These are phyloP conservation scores for Vigna angularis DNA, from an alignment of 306 rosid genomes.

Conservation along the genomic window DNA sequence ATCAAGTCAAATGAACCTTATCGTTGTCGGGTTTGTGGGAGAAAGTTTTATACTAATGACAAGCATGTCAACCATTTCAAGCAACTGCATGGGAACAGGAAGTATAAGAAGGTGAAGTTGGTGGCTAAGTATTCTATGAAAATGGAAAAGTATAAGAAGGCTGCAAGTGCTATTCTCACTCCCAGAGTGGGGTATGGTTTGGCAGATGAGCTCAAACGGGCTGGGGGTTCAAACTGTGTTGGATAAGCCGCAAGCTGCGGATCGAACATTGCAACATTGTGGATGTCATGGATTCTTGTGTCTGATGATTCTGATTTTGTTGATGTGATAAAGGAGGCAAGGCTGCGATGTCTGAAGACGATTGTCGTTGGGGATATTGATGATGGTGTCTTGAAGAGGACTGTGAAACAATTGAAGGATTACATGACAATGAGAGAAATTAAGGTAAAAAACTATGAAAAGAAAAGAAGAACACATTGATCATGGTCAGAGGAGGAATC, in stretches of 20 bases:
- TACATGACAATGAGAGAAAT: no score
- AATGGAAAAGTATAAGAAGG: slow-evolving; percentile 83
- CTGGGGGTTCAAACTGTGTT: slow-evolving; percentile 65
- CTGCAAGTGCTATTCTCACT: slow-evolving; percentile 63
- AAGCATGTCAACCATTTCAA: slow-evolving; percentile 83
- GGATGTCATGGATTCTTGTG: slow-evolving; percentile 87
- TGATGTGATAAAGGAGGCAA: slow-evolving; percentile 76
- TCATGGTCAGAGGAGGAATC: no score
- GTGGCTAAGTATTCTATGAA: slow-evolving; percentile 85
- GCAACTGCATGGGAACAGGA: slow-evolving; percentile 55
- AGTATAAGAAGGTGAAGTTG: slow-evolving; percentile 56
- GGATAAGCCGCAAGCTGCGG: slow-evolving; percentile 63
- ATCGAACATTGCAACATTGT: slow-evolving; percentile 62
- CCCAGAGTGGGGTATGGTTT: slow-evolving; percentile 71
- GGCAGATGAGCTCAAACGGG: slow-evolving; percentile 70
- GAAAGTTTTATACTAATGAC: slow-evolving; percentile 68
- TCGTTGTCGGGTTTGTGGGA: slow-evolving; percentile 81
- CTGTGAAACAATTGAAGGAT: slow-evolving; percentile 17
- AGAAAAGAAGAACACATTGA: no score
- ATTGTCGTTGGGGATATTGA: slow-evolving; percentile 77
- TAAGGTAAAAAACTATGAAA: no score
- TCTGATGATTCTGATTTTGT: slow-evolving; percentile 79
- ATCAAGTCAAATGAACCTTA: slow-evolving; percentile 59
- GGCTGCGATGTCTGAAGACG: slow-evolving; percentile 66
- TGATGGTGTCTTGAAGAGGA: slow-evolving; percentile 80